phyloP scores from a whole-genome alignment of 495 filamentous ascomycete species.

The Parachaetomium inaequale region DNA sequence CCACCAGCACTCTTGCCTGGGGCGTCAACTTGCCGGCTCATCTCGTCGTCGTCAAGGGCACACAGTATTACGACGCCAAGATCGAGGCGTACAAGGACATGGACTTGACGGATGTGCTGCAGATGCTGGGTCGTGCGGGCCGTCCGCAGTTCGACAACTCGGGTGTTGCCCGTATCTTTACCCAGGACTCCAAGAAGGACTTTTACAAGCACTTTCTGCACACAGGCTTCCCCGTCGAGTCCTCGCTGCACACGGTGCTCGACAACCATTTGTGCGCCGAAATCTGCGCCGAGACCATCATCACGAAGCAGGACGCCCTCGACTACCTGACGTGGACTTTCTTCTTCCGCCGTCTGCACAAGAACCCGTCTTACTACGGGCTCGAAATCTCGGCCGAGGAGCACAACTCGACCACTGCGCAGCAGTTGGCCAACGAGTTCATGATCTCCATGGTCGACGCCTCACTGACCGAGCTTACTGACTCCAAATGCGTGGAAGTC shows the following conservation, averaged over 20 bases:
- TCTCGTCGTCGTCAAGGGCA: conserved; percentile 96
- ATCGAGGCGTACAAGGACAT: conserved; percentile 97
- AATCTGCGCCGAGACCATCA: conserved; percentile 86
- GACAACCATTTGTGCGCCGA: conserved; percentile 97
- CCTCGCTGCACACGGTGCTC: conserved; percentile 88
- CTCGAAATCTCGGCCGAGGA: conserved; percentile 92
- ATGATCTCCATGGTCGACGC: conserved; percentile 88
- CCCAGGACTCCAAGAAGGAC: conserved; percentile 96
- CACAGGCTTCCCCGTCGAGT: conserved; percentile 97
- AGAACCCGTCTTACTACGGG: conserved; percentile 97
- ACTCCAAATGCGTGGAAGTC: conserved; percentile 76
- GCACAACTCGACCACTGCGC: conserved; percentile 82
- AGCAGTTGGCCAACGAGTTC: conserved; percentile 80
- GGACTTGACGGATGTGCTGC: conserved; percentile 97
- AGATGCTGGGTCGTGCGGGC: conserved; percentile 96
- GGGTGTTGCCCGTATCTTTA: conserved; percentile 94
- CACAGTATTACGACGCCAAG: conserved; percentile 97
- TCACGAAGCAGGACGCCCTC: conserved; percentile 92
- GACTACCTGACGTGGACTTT: conserved; percentile 99
- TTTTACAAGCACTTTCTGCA: conserved; percentile 99
- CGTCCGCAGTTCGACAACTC: conserved; percentile 95
- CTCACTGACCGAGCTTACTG: conserved; percentile 72
- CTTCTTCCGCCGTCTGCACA: conserved; percentile 95
- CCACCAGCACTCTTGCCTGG: conserved; percentile 97
- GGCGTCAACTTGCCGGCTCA: conserved; percentile 97